A percentile compares a stretch with the other conserved stretches of the same genome.
Conservation (phyloP, 257 asterid genomes). For the Petunia secreta region DNA sequence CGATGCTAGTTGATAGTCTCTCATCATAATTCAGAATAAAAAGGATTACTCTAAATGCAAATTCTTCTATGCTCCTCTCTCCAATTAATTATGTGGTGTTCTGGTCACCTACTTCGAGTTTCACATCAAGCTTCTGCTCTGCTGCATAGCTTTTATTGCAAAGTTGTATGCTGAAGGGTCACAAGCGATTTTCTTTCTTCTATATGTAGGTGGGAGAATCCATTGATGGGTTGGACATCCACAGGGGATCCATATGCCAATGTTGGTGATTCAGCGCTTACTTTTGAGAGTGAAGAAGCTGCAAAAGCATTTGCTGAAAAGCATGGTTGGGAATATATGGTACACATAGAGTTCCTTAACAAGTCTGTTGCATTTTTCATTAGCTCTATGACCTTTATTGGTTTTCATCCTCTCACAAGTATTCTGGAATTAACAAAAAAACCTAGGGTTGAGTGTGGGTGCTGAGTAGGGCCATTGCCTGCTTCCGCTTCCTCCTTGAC, state of each 20-base stretch:
- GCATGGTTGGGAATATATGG: slow-evolving; percentile 94
- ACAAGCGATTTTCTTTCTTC: slow-evolving; percentile 26
- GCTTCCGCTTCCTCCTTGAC: background rate
- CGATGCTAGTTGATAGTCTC: background rate
- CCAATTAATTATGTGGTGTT: background rate
- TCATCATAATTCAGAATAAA: background rate
- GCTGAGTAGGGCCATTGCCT: background rate
- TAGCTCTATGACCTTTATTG: background rate
- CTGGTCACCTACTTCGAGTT: background rate
- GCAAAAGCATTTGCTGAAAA: slow-evolving; percentile 79
- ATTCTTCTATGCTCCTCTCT: background rate
- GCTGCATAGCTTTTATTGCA: slow-evolving; percentile 15
- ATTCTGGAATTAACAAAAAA: slow-evolving; percentile 19
- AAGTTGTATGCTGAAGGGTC: slow-evolving; percentile 25
- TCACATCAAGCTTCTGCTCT: background rate
- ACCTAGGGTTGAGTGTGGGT: background rate
- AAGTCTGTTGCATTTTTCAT: background rate
- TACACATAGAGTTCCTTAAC: slow-evolving; percentile 31
- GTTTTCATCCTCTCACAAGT: background rate
- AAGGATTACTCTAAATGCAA: background rate
- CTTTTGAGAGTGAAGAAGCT: slow-evolving; percentile 88
- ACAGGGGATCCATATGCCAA: slow-evolving; percentile 97
- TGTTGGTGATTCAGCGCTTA: slow-evolving; percentile 86
- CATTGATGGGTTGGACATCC: slow-evolving; percentile 99
- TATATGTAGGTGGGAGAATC: slow-evolving; percentile 94